Base-by-base conservation (phyloP, 805 yeast species). In the Suhomyces sp. region DNA sequence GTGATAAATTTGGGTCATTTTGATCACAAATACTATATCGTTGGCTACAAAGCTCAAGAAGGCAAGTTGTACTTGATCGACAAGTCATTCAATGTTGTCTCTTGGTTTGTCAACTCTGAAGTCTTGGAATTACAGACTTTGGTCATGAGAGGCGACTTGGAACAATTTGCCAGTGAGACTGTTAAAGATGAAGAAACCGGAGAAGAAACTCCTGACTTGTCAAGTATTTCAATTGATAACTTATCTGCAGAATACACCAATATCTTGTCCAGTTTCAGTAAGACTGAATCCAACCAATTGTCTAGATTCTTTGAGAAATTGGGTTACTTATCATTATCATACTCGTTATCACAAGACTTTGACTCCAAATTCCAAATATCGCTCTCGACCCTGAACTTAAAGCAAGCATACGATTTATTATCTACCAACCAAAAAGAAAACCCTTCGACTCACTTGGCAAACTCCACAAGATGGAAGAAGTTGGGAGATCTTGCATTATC, bases 111-210 rank as follows among this genome's bases (percentile, higher is more conserved):
- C 49, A 89, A 96, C 35, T 73, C 93, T 35, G 83, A 91, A 8
- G 96, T 94, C 4, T 80, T 94, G 59, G 98, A 93, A 75, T 92
- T 91, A 74, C 98, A 94, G 77, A 94, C 99, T 0, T 83, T 92
- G 53, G 97, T 93, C 3, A 79, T 93, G 71, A 86, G 99, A 68
- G 97, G 97, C 48, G 98, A 96, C 66, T 73, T 92, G 60, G 97
- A 91, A 58, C 87, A 84, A 59, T 73, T 69, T 56, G 74, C 76
- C 15, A 59, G 68, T 8, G 58, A 62, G 44, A 60, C 58, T 6
- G 49, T 65, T 15, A 31, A 53, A 13, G 77, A 74, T 50, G 76
- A 70, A 49, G 77, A 71, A 54, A 59, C 72, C n/a, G 74, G 69
- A 5, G 76, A 71, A 51, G 62, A 63, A 24, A 54, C 69, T n/a